These are phyloP conservation scores for Bryoglossum gracile DNA, from an alignment of 495 filamentous ascomycete species.

Conservation along the genomic window DNA sequence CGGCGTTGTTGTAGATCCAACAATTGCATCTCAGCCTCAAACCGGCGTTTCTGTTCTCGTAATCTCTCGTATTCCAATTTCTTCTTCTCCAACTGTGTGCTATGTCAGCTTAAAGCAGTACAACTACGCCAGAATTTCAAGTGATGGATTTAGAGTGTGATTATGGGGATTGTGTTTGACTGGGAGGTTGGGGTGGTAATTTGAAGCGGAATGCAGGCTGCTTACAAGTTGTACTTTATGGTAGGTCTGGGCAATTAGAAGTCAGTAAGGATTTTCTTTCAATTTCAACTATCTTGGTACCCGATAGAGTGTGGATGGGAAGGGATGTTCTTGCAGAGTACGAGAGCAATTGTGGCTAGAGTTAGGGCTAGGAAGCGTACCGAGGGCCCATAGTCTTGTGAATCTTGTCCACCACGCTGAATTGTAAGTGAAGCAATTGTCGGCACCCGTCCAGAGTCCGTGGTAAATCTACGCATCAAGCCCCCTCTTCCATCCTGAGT, in stretches of 20 bases:
- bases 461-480: slow-evolving; percentile 89
- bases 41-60: slow-evolving; percentile 73
- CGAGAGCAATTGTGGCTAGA: slow-evolving; percentile 31
- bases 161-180: neutral
- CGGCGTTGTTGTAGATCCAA: slow-evolving; percentile 73
- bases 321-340: slow-evolving; percentile 25
- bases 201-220: slow-evolving; percentile 1
- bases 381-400: slow-evolving; percentile 44
- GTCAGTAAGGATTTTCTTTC: neutral
- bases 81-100: slow-evolving; percentile 88
- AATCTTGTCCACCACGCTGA: slow-evolving; percentile 44
- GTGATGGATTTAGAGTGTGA: no score
- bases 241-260: slow-evolving; percentile 26
- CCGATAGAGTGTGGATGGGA: neutral
- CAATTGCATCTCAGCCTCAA: slow-evolving; percentile 81
- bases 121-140: no score
- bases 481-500: slow-evolving; percentile 58
- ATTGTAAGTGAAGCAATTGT: slow-evolving; percentile 67
- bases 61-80: slow-evolving; percentile 79
- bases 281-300: no score
- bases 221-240: slow-evolving; percentile 41
- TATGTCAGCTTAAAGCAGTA: no score
- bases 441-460: slow-evolving; percentile 78
- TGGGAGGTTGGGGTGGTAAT: neutral
- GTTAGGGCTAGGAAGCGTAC: slow-evolving; percentile 35